A percentile compares a stretch with the other conserved stretches of the same genome.
These are phyloP conservation scores for Rhizopus arrhizus DNA, from an alignment of 371 early-diverging fungal species.

Conservation along the genomic window DNA sequence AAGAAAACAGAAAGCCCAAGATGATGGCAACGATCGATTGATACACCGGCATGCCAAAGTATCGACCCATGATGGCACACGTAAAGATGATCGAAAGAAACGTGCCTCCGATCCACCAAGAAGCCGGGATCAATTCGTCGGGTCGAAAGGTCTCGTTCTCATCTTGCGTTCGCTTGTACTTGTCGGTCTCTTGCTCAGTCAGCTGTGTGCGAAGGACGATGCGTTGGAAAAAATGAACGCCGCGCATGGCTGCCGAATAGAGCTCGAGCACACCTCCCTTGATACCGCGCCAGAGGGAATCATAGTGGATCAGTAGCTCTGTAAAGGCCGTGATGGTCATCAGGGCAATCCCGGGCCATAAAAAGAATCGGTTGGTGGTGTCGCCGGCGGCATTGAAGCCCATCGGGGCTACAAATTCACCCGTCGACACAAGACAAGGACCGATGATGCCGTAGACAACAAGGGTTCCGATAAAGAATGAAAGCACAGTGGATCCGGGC, in stretches of 20 bases:
- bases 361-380: conserved; percentile 57
- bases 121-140: conserved; percentile 58
- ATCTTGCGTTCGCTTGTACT: conserved; percentile 10
- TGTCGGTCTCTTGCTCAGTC: conserved; percentile 2
- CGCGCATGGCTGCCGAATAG: conserved; percentile 10
- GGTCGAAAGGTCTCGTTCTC: conserved; percentile 34
- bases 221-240: conserved; percentile 17
- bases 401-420: conserved; percentile 35
- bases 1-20: conserved; percentile 68
- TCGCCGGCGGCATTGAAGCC: conserved; percentile 44
- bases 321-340: conserved; percentile 69
- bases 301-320: conserved; percentile 61
- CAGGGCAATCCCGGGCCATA: conserved; percentile 76
- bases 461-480: conserved; percentile 61
- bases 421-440: conserved; percentile 43
- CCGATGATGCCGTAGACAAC: conserved; percentile 61
- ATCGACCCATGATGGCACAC: conserved; percentile 58
- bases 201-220: conserved; percentile 11
- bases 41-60: conserved; percentile 61
- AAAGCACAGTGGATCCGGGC: conserved; percentile 57
- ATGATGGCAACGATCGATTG: conserved; percentile 61
- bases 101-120: conserved; percentile 65
- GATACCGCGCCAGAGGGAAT: conserved; percentile 58
- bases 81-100: conserved; percentile 62
- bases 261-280: conserved; percentile 40